Percentiles rank a stretch among this genome's conserved stretches.
phyloP scores from a whole-genome alignment of 768 basidiomycete species.

The Kwoniella dejecticola region DNA sequence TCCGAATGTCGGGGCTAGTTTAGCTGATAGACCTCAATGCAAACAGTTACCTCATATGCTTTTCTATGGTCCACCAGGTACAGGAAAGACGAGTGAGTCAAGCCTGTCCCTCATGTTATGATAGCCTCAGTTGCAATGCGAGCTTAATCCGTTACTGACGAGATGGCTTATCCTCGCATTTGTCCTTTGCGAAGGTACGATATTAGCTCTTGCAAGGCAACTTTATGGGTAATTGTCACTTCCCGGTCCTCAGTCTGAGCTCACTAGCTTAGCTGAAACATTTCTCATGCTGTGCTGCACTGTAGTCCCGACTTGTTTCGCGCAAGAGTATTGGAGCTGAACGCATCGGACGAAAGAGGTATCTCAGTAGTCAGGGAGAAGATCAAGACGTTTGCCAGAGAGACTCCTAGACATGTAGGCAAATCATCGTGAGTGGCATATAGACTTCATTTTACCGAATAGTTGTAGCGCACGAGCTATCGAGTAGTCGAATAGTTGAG shows the following conservation, averaged over 20 bases:
- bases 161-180: too few relatives aligned
- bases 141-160: too few relatives aligned
- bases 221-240: slow-evolving; percentile 81
- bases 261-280: too few relatives aligned
- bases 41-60: slow-evolving; percentile 99
- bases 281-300: too few relatives aligned
- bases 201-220: slow-evolving; percentile 88
- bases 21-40: neutral
- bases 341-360: slow-evolving; percentile 97
- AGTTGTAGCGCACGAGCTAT: too few relatives aligned
- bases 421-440: slow-evolving; percentile 50
- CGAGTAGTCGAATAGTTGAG: too few relatives aligned
- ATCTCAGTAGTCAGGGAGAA: slow-evolving; percentile 97
- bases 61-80: slow-evolving; percentile 98
- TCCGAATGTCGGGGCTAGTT: neutral
- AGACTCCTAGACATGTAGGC: slow-evolving; percentile 52
- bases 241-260: too few relatives aligned
- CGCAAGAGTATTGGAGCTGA: slow-evolving; percentile 89
- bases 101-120: too few relatives aligned
- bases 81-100: slow-evolving; percentile 79
- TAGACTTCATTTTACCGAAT: too few relatives aligned
- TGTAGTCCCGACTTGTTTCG: slow-evolving; percentile 88
- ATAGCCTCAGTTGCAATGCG: too few relatives aligned
- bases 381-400: slow-evolving; percentile 89
- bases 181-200: slow-evolving; percentile 62